phyloP scores from a whole-genome alignment of 164 flowering plant species.

The Sextonia rubra region DNA sequence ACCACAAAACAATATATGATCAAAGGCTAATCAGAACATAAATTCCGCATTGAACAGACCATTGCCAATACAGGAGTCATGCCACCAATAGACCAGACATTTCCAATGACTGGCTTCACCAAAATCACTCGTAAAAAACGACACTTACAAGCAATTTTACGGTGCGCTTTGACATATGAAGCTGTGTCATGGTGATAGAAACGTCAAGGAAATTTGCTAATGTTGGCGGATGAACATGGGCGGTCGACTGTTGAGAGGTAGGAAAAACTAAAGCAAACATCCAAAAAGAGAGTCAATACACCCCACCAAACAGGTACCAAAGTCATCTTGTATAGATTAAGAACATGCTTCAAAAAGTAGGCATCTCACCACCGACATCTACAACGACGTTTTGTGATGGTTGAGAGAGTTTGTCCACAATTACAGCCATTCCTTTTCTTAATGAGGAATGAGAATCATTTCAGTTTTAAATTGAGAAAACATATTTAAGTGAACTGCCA shows the following conservation, averaged over 20 bases:
- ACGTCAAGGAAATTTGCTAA: neutral
- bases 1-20: neutral
- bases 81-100: neutral
- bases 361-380: slow-evolving; percentile 1
- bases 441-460: neutral
- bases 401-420: neutral
- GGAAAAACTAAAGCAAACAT: slow-evolving; percentile 4
- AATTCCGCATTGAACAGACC: neutral
- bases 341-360: slow-evolving; percentile 5
- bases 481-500: neutral
- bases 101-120: neutral
- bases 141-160: neutral
- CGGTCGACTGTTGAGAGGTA: neutral
- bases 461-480: neutral
- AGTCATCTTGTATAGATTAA: slow-evolving; percentile 1
- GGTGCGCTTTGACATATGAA: neutral
- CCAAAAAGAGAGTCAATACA: slow-evolving; percentile 1
- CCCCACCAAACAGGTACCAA: neutral
- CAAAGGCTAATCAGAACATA: neutral
- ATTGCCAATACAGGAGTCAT: neutral
- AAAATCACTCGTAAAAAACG: neutral
- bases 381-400: neutral
- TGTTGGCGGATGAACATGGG: neutral
- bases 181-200: neutral
- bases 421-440: neutral